phyloP scores from a whole-genome alignment of 2,329 filamentous ascomycete genomes.

The Neofusicoccum umdonicola region DNA sequence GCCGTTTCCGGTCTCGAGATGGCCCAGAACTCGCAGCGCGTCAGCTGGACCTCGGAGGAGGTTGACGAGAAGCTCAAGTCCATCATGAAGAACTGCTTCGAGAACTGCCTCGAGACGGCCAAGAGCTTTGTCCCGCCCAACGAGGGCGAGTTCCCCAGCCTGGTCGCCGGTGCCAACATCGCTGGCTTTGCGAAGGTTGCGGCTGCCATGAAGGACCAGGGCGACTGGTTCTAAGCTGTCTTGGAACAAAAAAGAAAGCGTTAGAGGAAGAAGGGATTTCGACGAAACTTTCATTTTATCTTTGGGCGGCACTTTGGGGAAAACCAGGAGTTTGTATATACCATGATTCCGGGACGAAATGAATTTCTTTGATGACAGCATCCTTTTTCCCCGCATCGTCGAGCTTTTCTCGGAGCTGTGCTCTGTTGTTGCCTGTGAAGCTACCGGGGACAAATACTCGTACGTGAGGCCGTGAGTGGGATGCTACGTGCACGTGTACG shows the following conservation, averaged over 20 bases:
- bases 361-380: not conserved
- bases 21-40: slow-evolving; percentile 91
- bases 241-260: not conserved
- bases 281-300: not conserved
- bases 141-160: slow-evolving; percentile 81
- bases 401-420: no score
- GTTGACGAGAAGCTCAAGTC: slow-evolving; percentile 86
- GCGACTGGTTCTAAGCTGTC: slow-evolving; percentile 75
- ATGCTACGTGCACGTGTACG: no score
- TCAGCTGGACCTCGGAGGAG: slow-evolving; percentile 84
- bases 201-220: slow-evolving; percentile 91
- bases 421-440: no score
- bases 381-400: not conserved
- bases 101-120: slow-evolving; percentile 83
- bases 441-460: no score
- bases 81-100: slow-evolving; percentile 95
- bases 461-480: no score
- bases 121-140: slow-evolving; percentile 78
- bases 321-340: slow-evolving; percentile 13
- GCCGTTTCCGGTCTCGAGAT: slow-evolving; percentile 97
- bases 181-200: slow-evolving; percentile 97
- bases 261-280: not conserved
- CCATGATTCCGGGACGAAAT: slow-evolving; percentile 12
- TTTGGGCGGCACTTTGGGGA: not conserved
- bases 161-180: slow-evolving; percentile 95